Base-by-base conservation (phyloP, 163 green algal genomes). In the Chloromonas sp. region DNA sequence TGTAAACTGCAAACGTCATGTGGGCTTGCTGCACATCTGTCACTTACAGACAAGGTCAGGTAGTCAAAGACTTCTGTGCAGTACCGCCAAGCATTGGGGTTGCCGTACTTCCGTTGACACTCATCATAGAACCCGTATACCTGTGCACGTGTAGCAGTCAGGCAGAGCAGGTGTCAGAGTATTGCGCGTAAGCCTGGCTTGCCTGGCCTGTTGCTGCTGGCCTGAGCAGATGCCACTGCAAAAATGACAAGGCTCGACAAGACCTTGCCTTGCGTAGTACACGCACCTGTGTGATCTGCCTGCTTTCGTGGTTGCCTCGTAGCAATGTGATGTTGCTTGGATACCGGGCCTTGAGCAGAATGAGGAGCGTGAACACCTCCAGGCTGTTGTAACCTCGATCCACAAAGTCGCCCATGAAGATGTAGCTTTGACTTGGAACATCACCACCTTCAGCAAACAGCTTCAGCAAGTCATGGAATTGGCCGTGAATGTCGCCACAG, bases 401-500 rank as follows among this genome's bases (percentile, higher is more conserved):
- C 78, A 99, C 97, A 92, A 99, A 99, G 85, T 99, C 97, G 1
- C 97, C 97, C 97, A 99, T 99, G 90, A 99, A 99, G 79, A 99
- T 98, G 92, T 99, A 99, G 89, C 96, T 98, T n/a, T 97, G 99
- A 82, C 77, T 85, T 11, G 97, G 97, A 2, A 99, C 94, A 81
- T 99, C 92, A 0, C 96, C 97, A 2, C 97, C 97, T 0, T 96
- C 98, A 2, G 98, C 90, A 91, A 99, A 99, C 0, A 99, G 93
- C 88, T 98, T 97, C 2, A 99, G 92, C 77, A 99, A 86, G 86
- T 99, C 97, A 87, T 99, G 97, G 79, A 99, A 99, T 90, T 99
- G 97, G 1, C 97, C 97, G 85, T 99, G 97, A 81, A 99, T 99
- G 90, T 99, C 97, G 8, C 97, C 97, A 87, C 97, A 99, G 0